Evolutionary conservation across 2,329 filamentous ascomycete species (phyloP).

Genomic region (Aureobasidium lini): DNA sequence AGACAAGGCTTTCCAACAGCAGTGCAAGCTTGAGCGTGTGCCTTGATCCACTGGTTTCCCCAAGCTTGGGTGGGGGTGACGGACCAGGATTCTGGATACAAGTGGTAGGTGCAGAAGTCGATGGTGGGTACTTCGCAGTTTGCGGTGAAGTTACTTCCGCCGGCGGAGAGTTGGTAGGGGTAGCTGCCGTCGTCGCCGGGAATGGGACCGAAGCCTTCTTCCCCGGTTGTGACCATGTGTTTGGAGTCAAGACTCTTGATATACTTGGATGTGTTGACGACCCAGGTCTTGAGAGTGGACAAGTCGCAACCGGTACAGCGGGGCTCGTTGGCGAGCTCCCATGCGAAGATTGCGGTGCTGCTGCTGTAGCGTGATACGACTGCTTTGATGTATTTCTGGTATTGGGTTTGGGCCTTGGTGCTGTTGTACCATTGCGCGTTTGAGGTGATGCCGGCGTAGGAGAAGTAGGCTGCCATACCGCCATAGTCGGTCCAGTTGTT

Average conservation of each 20-base stretch:
- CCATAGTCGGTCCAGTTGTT: constrained; percentile 62
- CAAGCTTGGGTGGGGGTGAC: constrained; percentile 11
- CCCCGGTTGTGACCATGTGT: constrained; percentile 57
- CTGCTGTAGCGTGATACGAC: constrained; percentile 53
- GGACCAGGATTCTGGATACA: constrained; percentile 18
- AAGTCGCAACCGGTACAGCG: constrained; percentile 54
- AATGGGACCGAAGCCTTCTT: constrained; percentile 46
- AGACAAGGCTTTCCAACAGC: constrained; percentile 20
- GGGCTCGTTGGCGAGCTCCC: constrained; percentile 62
- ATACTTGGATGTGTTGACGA: constrained; percentile 48
- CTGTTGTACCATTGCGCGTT: constrained; percentile 53
- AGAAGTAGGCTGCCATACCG: constrained; percentile 51
- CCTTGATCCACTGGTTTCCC: constrained; percentile 20
- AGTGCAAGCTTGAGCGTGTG: constrained; percentile 18
- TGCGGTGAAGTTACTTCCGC: constrained; percentile 18
- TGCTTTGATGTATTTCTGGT: constrained; percentile 53
- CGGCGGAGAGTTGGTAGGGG: constrained; percentile 17
- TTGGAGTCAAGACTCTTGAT: constrained; percentile 55
- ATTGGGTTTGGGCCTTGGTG: constrained; percentile 40
- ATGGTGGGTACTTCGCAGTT: constrained; percentile 18
- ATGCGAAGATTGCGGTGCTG: constrained; percentile 55
- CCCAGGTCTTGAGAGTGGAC: constrained; percentile 54
- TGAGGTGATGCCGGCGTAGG: constrained; percentile 44
- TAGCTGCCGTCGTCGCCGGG: constrained; percentile 27
- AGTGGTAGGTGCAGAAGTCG: constrained; percentile 21